A percentile compares a stretch with the other conserved stretches of the same genome.
Evolutionary conservation across 495 filamentous ascomycete genomes (phyloP).

Genomic region (Penicillium tannophilum): DNA sequence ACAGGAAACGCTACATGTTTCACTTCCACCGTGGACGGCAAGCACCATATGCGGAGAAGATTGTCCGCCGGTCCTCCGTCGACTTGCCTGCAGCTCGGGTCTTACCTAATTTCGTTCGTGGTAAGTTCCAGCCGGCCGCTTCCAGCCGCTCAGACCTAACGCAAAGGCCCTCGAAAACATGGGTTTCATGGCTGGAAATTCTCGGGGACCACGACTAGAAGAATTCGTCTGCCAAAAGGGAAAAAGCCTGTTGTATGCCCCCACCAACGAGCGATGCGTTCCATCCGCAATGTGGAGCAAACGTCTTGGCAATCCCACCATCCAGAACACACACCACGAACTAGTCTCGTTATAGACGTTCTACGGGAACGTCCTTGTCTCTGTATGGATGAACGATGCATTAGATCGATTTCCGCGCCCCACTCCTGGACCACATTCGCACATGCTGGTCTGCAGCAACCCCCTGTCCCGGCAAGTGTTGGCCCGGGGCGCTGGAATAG

Average conservation of each 20-base stretch:
- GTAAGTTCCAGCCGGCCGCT: neutral
- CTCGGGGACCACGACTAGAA: conserved; percentile 16
- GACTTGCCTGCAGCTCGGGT: neutral
- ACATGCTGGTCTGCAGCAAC: neutral
- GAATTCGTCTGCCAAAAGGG: conserved; percentile 7
- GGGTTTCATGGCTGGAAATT: neutral
- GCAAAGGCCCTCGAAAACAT: neutral
- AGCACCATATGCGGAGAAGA: neutral
- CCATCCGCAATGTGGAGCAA: conserved; percentile 9
- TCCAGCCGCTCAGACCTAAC: neutral
- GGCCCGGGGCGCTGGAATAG: neutral
- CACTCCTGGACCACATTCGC: neutral
- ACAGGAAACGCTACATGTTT: neutral
- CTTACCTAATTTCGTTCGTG: neutral
- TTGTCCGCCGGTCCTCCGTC: neutral
- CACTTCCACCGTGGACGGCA: neutral
- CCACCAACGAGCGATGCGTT: conserved; percentile 12
- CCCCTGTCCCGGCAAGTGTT: neutral
- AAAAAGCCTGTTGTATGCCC: conserved; percentile 2
- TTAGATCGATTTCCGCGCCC: conserved; percentile 4
- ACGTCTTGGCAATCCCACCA: conserved; percentile 7
- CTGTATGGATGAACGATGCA: conserved; percentile 7
- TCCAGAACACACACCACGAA: conserved; percentile 6
- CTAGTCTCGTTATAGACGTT: conserved; percentile 14
- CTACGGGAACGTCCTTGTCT: conserved; percentile 11